Percentiles rank a stretch among this genome's conserved stretches.
Conservation (phyloP, 1,139 yeast species). For the Yamadazyma buinensis region DNA sequence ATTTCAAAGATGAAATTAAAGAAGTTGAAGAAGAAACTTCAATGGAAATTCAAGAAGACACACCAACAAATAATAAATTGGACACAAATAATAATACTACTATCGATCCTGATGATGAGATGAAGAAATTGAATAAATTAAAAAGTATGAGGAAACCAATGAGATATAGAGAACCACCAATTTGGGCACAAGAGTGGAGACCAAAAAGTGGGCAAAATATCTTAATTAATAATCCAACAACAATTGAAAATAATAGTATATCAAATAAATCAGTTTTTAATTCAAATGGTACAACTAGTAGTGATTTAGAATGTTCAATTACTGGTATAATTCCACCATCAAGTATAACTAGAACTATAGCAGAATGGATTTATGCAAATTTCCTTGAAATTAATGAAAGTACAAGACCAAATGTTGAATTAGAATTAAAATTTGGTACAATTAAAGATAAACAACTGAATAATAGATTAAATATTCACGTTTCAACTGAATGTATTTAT, state of each 20-base stretch:
- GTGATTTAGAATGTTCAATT: slow-evolving; percentile 55
- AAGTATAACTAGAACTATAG: slow-evolving; percentile 74
- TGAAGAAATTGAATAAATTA: slow-evolving; percentile 17
- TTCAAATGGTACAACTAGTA: slow-evolving; percentile 29
- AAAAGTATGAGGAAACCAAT: slow-evolving; percentile 47
- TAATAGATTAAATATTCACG: slow-evolving; percentile 63
- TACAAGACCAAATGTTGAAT: slow-evolving; percentile 61
- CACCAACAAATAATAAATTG: neutral
- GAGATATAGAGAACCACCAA: slow-evolving; percentile 64
- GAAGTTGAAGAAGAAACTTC: neutral
- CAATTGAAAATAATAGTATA: neutral
- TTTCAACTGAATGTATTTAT: slow-evolving; percentile 71
- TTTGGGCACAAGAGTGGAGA: slow-evolving; percentile 79
- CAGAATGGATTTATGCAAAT: slow-evolving; percentile 88
- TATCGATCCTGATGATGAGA: slow-evolving; percentile 18
- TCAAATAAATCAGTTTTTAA: slow-evolving; percentile 35
- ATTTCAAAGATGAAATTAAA: neutral
- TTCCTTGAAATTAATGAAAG: slow-evolving; percentile 59
- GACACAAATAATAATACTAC: slow-evolving; percentile 1
- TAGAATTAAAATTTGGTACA: slow-evolving; percentile 80
- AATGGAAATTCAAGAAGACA: neutral
- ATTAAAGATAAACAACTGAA: slow-evolving; percentile 67
- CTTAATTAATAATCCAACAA: neutral
- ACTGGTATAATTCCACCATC: slow-evolving; percentile 78
- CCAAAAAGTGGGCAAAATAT: slow-evolving; percentile 24